phyloP scores from a whole-genome alignment of 331 rosid genomes.

The Acacia concinna region DNA sequence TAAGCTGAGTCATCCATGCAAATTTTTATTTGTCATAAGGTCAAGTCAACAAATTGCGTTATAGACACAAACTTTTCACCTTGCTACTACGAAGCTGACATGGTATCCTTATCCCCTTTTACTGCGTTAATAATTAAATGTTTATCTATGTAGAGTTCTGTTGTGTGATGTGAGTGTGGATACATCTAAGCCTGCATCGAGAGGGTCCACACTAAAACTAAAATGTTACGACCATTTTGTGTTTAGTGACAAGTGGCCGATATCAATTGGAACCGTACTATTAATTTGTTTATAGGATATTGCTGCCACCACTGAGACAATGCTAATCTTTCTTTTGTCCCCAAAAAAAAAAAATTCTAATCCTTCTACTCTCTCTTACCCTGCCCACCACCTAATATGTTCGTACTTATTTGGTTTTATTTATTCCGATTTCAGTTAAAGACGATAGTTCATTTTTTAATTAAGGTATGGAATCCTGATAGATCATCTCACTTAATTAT shows the following conservation, averaged over 20 bases:
- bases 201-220: slow-evolving; percentile 42
- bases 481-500: background rate
- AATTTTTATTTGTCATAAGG: background rate
- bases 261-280: slow-evolving; percentile 17
- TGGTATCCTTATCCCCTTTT: background rate
- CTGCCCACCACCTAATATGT: slow-evolving; percentile 46
- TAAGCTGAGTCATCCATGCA: background rate
- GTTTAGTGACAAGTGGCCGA: slow-evolving; percentile 37
- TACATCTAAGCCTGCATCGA: background rate
- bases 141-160: background rate
- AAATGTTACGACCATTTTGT: background rate
- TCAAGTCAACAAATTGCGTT: slow-evolving; percentile 14
- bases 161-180: background rate
- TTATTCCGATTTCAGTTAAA: background rate
- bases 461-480: background rate
- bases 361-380: slow-evolving; percentile 51
- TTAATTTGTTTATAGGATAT: slow-evolving; percentile 15
- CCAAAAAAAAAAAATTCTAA: no score
- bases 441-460: background rate
- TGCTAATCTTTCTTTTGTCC: slow-evolving; percentile 41
- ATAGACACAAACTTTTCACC: background rate
- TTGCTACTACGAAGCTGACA: background rate
- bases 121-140: background rate
- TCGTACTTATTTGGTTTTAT: background rate
- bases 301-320: slow-evolving; percentile 50